Conservation (phyloP, 768 basidiomycete genomes). For the Boletellus sp. region DNA sequence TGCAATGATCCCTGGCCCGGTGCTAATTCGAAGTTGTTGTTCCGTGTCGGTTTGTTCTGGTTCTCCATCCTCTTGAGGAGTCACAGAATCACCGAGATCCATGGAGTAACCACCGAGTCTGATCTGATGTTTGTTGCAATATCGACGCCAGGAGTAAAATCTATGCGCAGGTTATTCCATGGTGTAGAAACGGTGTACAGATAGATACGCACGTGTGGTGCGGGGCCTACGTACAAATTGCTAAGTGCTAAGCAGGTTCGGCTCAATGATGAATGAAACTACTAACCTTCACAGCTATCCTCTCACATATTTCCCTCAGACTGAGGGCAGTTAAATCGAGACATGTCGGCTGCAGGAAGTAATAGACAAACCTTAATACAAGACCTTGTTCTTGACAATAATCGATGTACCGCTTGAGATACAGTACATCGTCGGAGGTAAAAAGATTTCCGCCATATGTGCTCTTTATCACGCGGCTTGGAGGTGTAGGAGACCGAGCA, state of each 20-base stretch:
- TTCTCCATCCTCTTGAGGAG: constrained; percentile 42
- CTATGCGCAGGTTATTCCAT: constrained; percentile 34
- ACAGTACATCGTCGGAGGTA: constrained; percentile 77
- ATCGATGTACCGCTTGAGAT: constrained; percentile 85
- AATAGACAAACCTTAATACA: constrained; percentile 58
- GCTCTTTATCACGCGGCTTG: constrained; percentile 79
- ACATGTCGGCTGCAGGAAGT: constrained; percentile 24
- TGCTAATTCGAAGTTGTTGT: constrained; percentile 32
- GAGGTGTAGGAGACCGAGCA: constrained; percentile 80
- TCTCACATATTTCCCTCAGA: constrained; percentile 81
- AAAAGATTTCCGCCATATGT: constrained; percentile 88
- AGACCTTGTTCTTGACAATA: constrained; percentile 87
- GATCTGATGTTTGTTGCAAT: constrained; percentile 91
- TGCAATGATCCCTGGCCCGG: constrained; percentile 44
- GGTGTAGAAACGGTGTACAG: background rate
- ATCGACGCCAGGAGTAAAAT: constrained; percentile 88
- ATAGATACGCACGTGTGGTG: constrained; percentile 70
- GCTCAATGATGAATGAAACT: background rate
- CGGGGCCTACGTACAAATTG: constrained; percentile 52
- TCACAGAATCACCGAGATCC: constrained; percentile 53
- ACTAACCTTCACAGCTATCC: constrained; percentile 75
- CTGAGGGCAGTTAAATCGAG: constrained; percentile 12
- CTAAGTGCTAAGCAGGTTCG: constrained; percentile 7
- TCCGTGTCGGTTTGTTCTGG: constrained; percentile 42
- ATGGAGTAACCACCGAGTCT: constrained; percentile 82